A percentile compares a stretch with the other conserved stretches of the same genome.
These are phyloP conservation scores for Mimosa pudica DNA, from an alignment of 306 rosid genomes.

Conservation along the genomic window DNA sequence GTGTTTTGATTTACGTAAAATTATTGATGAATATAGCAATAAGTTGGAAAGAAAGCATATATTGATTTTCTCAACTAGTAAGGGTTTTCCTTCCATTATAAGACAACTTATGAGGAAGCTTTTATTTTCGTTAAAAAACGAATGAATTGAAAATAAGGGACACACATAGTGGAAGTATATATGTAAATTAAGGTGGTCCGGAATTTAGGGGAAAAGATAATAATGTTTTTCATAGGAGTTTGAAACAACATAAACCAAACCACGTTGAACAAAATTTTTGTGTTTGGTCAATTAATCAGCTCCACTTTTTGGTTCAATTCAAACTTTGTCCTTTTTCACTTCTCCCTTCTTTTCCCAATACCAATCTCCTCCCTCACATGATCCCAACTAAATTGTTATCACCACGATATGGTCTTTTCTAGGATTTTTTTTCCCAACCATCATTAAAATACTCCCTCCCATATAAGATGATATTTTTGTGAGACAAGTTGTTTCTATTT, in stretches of 20 bases:
- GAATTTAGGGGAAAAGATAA: constrained; percentile 84
- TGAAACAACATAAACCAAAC: constrained; percentile 44
- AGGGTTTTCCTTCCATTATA: not conserved
- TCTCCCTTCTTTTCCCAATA: constrained; percentile 35
- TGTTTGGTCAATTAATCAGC: constrained; percentile 13
- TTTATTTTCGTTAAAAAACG: not conserved
- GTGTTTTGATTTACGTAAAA: not conserved
- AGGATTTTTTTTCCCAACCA: not conserved
- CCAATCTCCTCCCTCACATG: constrained; percentile 14
- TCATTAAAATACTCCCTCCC: too few relatives aligned
- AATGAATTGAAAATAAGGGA: constrained; percentile 35
- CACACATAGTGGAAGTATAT: constrained; percentile 43
- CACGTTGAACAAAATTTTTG: constrained; percentile 33
- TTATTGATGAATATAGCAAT: not conserved
- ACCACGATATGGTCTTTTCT: not conserved
- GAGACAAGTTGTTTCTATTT: too few relatives aligned
- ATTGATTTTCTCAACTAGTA: not conserved
- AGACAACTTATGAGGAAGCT: not conserved
- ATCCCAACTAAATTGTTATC: not conserved
- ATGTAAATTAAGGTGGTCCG: constrained; percentile 64
- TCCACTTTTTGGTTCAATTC: constrained; percentile 41
- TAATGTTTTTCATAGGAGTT: constrained; percentile 40
- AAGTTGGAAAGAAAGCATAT: not conserved
- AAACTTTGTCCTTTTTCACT: constrained; percentile 41
- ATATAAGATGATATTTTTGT: too few relatives aligned